Conservation (phyloP, 805 yeast genomes). For the Candida parachauliodes region DNA sequence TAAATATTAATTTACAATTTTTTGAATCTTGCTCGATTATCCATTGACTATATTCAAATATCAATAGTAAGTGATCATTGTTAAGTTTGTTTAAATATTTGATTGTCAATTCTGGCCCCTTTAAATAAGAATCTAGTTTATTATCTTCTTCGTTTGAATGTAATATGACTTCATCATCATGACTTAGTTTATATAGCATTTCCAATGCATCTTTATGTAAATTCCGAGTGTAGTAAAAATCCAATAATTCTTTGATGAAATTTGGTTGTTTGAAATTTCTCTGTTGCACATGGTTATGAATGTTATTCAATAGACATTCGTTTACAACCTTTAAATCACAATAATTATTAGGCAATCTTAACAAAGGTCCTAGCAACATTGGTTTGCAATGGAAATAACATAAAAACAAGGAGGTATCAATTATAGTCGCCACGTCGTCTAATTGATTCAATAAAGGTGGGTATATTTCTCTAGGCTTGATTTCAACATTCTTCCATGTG, state of each 20-base stretch:
- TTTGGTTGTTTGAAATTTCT: constrained; percentile 18
- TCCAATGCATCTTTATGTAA: constrained; percentile 66
- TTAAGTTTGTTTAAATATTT: constrained; percentile 57
- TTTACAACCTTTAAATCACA: constrained; percentile 68
- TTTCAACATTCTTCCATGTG: constrained; percentile 46
- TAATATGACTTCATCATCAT: constrained; percentile 13
- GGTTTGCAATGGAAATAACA: constrained; percentile 70
- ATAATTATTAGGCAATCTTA: constrained; percentile 66
- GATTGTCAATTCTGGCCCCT: constrained; percentile 43
- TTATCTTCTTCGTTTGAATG: constrained; percentile 13
- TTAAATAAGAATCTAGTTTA: constrained; percentile 25
- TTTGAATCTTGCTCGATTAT: constrained; percentile 31
- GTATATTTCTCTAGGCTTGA: constrained; percentile 42
- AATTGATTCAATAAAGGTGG: constrained; percentile 24
- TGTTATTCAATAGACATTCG: constrained; percentile 41
- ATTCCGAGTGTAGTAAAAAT: constrained; percentile 64
- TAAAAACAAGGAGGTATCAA: constrained; percentile 77
- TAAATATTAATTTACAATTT: constrained; percentile 50
- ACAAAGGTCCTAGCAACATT: constrained; percentile 74
- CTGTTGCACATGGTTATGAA: constrained; percentile 16
- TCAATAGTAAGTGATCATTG: constrained; percentile 45
- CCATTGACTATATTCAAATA: constrained; percentile 56
- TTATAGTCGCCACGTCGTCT: constrained; percentile 37
- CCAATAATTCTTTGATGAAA: constrained; percentile 66
- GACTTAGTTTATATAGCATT: constrained; percentile 43